Percentiles rank a stretch among this genome's conserved stretches.
Conservation (phyloP, 805 yeast genomes). For the Yueomyces sinensis region DNA sequence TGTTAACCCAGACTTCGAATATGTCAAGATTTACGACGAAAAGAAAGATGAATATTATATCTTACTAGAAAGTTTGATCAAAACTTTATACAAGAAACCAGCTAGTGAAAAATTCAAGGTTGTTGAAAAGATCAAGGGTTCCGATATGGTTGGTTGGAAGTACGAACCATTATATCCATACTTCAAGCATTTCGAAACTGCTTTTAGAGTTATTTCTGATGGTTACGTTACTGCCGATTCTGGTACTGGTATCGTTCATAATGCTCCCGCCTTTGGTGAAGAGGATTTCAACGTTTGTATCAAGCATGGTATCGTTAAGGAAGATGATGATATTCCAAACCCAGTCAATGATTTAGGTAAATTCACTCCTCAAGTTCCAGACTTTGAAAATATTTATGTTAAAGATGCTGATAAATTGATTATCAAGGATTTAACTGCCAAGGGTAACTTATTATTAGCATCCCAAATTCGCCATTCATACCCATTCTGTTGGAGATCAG, state of each 20-base stretch:
- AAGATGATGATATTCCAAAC: constrained; percentile 66
- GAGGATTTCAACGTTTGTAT: constrained; percentile 83
- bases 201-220: constrained; percentile 70
- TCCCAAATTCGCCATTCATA: constrained; percentile 89
- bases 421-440: constrained; percentile 68
- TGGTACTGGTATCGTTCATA: constrained; percentile 99
- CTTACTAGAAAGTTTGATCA: constrained; percentile 68
- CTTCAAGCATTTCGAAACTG: constrained; percentile 66
- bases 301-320: constrained; percentile 60
- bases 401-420: constrained; percentile 92
- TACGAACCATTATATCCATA: constrained; percentile 78
- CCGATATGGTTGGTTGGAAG: constrained; percentile 62
- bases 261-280: constrained; percentile 98
- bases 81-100: constrained; percentile 88
- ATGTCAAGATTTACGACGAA: constrained; percentile 86
- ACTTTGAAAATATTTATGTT: constrained; percentile 73
- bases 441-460: constrained; percentile 61
- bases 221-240: constrained; percentile 83
- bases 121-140: constrained; percentile 70
- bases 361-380: constrained; percentile 62
- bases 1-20: constrained; percentile 83
- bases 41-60: constrained; percentile 71
- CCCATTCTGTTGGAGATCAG: constrained; percentile 99
- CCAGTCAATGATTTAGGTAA: constrained; percentile 91
- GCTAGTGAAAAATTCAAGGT: constrained; percentile 75